Evolutionary conservation across 2,329 filamentous ascomycete species (phyloP).

Genomic region (Colletotrichum sp.): DNA sequence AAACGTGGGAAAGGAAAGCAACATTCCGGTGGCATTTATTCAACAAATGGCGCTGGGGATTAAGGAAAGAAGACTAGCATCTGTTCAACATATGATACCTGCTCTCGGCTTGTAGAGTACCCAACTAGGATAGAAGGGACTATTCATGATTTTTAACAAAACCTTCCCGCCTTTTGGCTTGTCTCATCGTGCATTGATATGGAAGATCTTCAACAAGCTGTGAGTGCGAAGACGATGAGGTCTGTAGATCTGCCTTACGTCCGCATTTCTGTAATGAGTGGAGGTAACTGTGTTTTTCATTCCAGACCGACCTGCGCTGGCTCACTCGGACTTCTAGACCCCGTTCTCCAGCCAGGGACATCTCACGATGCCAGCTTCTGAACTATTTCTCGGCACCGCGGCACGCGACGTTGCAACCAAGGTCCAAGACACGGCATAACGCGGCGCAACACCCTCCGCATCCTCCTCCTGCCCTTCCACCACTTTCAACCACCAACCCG

Average conservation of each 20-base stretch:
- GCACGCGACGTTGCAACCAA: background rate
- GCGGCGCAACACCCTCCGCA: background rate
- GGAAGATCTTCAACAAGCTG: background rate
- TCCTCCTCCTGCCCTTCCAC: background rate
- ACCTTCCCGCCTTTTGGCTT: background rate
- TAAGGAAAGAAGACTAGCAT: conserved; percentile 17
- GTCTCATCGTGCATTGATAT: background rate
- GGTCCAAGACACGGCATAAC: background rate
- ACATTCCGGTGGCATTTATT: conserved; percentile 23
- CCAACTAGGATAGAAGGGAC: conserved; percentile 1
- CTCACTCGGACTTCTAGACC: background rate
- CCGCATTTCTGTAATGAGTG: background rate
- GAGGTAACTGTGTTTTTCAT: background rate
- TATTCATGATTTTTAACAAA: background rate
- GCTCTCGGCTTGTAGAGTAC: conserved; percentile 10
- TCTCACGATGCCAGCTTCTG: background rate
- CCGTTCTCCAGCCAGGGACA: background rate
- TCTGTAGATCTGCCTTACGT: background rate
- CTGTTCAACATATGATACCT: conserved; percentile 26
- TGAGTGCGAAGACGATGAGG: background rate
- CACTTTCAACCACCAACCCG: background rate
- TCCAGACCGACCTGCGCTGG: background rate
- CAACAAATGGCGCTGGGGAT: conserved; percentile 26
- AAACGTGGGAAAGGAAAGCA: background rate
- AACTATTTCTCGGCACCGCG: background rate